These are phyloP conservation scores for Colletotrichum graminicola DNA, from an alignment of 2,329 filamentous ascomycete genomes.

Conservation along the genomic window DNA sequence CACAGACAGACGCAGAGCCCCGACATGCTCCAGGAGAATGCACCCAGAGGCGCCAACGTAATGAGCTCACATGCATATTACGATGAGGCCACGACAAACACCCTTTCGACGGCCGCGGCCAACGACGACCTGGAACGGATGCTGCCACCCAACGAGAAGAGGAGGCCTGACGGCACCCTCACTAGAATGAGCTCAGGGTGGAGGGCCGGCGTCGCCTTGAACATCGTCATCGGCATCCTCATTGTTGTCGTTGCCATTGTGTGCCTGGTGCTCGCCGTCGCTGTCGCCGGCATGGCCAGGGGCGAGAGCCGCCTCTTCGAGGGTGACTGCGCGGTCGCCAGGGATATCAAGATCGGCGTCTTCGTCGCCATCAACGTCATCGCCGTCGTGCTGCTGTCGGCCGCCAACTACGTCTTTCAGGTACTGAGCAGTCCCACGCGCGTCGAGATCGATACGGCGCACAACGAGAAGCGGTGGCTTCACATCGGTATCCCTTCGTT, in stretches of 20 bases:
- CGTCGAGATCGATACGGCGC: conserved; percentile 60
- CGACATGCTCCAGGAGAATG: conserved; percentile 44
- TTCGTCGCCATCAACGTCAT: conserved; percentile 60
- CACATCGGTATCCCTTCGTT: conserved; percentile 67
- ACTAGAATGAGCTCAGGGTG: conserved; percentile 56
- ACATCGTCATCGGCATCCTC: conserved; percentile 56
- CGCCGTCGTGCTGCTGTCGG: conserved; percentile 58
- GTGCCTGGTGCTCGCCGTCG: conserved; percentile 54
- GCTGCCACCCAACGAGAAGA: conserved; percentile 22
- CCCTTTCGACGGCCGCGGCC: conserved; percentile 15
- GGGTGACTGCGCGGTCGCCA: conserved; percentile 54
- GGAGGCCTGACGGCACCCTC: conserved; percentile 47
- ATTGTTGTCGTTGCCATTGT: conserved; percentile 54
- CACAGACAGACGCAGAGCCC: conserved; percentile 48
- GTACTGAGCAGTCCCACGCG: conserved; percentile 67
- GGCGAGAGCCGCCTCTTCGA: conserved; percentile 55
- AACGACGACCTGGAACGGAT: conserved; percentile 40
- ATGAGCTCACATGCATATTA: conserved; percentile 27
- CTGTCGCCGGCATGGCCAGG: conserved; percentile 49
- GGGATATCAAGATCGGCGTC: conserved; percentile 56
- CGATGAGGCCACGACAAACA: conserved; percentile 34
- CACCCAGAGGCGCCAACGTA: background rate
- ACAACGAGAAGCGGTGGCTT: conserved; percentile 60
- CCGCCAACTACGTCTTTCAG: conserved; percentile 67
- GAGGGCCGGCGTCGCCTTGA: conserved; percentile 61